phyloP scores from a whole-genome alignment of 768 basidiomycete species.

The Suillus paluster region DNA sequence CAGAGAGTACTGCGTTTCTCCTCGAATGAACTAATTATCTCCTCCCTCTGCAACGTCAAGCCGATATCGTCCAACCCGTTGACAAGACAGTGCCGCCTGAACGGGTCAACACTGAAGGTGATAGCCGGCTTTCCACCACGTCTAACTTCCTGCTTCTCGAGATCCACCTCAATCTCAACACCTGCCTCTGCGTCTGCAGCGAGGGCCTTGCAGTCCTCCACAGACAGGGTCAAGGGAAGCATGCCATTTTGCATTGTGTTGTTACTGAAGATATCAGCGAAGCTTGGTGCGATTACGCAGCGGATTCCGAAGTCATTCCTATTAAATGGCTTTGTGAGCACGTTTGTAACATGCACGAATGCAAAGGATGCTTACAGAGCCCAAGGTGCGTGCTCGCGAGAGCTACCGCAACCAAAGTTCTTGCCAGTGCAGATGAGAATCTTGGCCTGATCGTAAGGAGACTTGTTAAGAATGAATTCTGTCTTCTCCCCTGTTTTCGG shows the following conservation, averaged over 20 bases:
- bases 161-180: slow-evolving; percentile 79
- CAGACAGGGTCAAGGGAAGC: slow-evolving; percentile 77
- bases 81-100: slow-evolving; percentile 91
- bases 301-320: slow-evolving; percentile 91
- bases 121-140: slow-evolving; percentile 74
- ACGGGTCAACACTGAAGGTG: slow-evolving; percentile 82
- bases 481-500: slow-evolving; percentile 79
- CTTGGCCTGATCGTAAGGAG: slow-evolving; percentile 74
- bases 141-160: slow-evolving; percentile 80
- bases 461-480: slow-evolving; percentile 83
- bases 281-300: slow-evolving; percentile 85
- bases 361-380: slow-evolving; percentile 60
- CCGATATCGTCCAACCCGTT: slow-evolving; percentile 98
- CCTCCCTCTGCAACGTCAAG: slow-evolving; percentile 83
- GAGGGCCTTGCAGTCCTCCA: slow-evolving; percentile 70
- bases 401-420: slow-evolving; percentile 93
- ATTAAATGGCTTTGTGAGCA: neutral
- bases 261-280: slow-evolving; percentile 89
- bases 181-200: slow-evolving; percentile 79
- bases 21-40: slow-evolving; percentile 82
- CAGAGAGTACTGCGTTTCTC: slow-evolving; percentile 72
- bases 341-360: slow-evolving; percentile 1
- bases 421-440: slow-evolving; percentile 84
- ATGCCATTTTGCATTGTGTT: slow-evolving; percentile 95
- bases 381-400: slow-evolving; percentile 91